These are phyloP conservation scores for Wickerhamiella lipophila DNA, from an alignment of 805 yeast species.

Conservation along the genomic window DNA sequence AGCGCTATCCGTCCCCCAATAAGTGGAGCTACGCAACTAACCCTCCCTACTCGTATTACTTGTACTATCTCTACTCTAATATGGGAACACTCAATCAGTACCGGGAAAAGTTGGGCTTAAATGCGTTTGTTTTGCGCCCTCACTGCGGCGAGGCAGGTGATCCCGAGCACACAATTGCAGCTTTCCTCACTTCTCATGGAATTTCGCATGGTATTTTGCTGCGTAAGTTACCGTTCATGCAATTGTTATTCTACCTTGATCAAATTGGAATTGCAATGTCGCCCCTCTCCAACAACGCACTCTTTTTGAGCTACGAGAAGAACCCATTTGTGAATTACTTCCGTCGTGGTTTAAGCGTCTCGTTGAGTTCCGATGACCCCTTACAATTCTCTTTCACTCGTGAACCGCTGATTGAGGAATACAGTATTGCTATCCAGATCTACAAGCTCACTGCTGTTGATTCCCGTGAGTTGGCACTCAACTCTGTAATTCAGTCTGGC, in stretches of 20 bases:
- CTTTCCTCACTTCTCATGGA: constrained; percentile 80
- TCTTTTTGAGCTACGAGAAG: constrained; percentile 90
- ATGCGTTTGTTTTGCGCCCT: constrained; percentile 89
- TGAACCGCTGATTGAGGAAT: constrained; percentile 95
- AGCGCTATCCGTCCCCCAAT: constrained; percentile 74
- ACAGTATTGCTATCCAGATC: constrained; percentile 95
- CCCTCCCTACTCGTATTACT: constrained; percentile 96
- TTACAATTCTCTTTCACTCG: constrained; percentile 92
- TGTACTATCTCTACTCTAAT: constrained; percentile 81
- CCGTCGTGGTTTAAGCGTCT: constrained; percentile 86
- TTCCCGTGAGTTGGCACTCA: constrained; percentile 91
- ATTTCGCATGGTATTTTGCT: constrained; percentile 90
- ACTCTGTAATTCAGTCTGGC: constrained; percentile 88
- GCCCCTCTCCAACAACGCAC: constrained; percentile 90
- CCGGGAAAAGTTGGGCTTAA: constrained; percentile 62
- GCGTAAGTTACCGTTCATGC: constrained; percentile 89
- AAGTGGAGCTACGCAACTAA: constrained; percentile 66
- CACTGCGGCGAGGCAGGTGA: constrained; percentile 99
- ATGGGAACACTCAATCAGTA: constrained; percentile 75
- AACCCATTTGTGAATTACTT: constrained; percentile 89
- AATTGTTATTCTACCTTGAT: constrained; percentile 81
- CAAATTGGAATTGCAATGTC: constrained; percentile 98
- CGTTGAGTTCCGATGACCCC: constrained; percentile 95
- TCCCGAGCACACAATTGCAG: constrained; percentile 87
- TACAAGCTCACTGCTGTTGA: constrained; percentile 89